Evolutionary conservation across 2,329 filamentous ascomycete genomes (phyloP).

Genomic region (Xylaria sp.): DNA sequence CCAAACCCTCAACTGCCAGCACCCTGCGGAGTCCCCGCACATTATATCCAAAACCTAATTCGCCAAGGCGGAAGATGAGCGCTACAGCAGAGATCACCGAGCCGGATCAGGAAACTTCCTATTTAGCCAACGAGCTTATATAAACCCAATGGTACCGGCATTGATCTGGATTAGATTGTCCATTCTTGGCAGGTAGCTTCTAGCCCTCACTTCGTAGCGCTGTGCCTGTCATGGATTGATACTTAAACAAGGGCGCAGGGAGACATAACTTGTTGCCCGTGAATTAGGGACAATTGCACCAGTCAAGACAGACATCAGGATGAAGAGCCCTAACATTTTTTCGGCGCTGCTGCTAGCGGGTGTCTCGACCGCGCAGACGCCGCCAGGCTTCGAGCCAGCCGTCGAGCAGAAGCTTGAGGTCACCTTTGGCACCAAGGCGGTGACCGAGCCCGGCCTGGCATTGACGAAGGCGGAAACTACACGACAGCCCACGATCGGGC

Average conservation of each 20-base stretch:
- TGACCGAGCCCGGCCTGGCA: slow-evolving; percentile 30
- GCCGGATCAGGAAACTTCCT: slow-evolving; percentile 23
- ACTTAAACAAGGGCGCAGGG: slow-evolving; percentile 6
- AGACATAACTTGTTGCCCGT: background rate
- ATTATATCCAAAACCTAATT: slow-evolving; percentile 13
- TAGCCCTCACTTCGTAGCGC: slow-evolving; percentile 2
- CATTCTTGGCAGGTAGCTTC: slow-evolving; percentile 10
- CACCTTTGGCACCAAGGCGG: slow-evolving; percentile 32
- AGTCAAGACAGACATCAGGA: slow-evolving; percentile 10
- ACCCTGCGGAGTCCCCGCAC: slow-evolving; percentile 21
- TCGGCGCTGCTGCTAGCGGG: slow-evolving; percentile 24
- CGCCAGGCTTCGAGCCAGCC: slow-evolving; percentile 31
- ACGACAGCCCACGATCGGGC: slow-evolving; percentile 34
- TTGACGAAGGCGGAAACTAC: slow-evolving; percentile 34
- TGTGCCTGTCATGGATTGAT: slow-evolving; percentile 11
- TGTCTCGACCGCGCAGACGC: slow-evolving; percentile 30
- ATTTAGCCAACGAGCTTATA: slow-evolving; percentile 28
- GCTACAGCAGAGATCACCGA: slow-evolving; percentile 12
- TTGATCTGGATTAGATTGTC: slow-evolving; percentile 15
- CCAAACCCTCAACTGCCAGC: slow-evolving; percentile 17
- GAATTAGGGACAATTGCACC: background rate
- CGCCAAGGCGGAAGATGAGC: slow-evolving; percentile 30
- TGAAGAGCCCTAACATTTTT: slow-evolving; percentile 30
- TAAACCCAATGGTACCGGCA: slow-evolving; percentile 13
- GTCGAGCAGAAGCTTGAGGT: slow-evolving; percentile 34